phyloP scores from a whole-genome alignment of 2,329 filamentous ascomycete genomes.

The Cladosporium austrohemisphaericum region DNA sequence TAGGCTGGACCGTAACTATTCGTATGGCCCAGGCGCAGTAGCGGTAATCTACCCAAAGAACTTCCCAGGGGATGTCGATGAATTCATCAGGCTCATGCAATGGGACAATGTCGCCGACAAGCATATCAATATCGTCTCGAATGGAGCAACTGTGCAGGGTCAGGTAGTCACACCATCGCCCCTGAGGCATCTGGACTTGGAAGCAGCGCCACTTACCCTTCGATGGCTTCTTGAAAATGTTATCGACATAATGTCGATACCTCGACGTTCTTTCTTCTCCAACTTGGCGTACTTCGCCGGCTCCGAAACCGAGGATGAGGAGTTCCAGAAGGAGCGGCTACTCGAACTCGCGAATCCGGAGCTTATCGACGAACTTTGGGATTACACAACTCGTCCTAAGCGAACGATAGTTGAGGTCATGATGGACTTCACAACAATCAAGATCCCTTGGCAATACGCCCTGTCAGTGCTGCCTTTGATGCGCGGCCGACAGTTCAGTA shows the following conservation, averaged over 20 bases:
- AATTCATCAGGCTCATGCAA: constrained; percentile 71
- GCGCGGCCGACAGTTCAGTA: constrained; percentile 89
- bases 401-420: constrained; percentile 90
- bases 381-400: constrained; percentile 87
- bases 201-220: constrained; percentile 54
- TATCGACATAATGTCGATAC: constrained; percentile 85
- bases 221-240: constrained; percentile 75
- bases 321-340: constrained; percentile 69
- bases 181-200: constrained; percentile 38
- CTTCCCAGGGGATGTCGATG: constrained; percentile 73
- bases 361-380: constrained; percentile 86
- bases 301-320: constrained; percentile 51
- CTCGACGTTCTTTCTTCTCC: constrained; percentile 80
- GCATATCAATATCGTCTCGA: constrained; percentile 54
- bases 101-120: constrained; percentile 73
- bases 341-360: constrained; percentile 76
- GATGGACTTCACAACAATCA: constrained; percentile 81
- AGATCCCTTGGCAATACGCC: constrained; percentile 70
- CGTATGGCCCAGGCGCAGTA: constrained; percentile 70
- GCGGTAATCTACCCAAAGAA: constrained; percentile 84
- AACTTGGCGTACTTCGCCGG: constrained; percentile 71
- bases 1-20: constrained; percentile 39
- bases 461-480: constrained; percentile 74
- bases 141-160: constrained; percentile 19
- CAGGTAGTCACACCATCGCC: constrained; percentile 35